A percentile compares a stretch with the other conserved stretches of the same genome.
Evolutionary conservation across 2,329 filamentous ascomycete species (phyloP).

Genomic region (Parafenestella ontariensis): DNA sequence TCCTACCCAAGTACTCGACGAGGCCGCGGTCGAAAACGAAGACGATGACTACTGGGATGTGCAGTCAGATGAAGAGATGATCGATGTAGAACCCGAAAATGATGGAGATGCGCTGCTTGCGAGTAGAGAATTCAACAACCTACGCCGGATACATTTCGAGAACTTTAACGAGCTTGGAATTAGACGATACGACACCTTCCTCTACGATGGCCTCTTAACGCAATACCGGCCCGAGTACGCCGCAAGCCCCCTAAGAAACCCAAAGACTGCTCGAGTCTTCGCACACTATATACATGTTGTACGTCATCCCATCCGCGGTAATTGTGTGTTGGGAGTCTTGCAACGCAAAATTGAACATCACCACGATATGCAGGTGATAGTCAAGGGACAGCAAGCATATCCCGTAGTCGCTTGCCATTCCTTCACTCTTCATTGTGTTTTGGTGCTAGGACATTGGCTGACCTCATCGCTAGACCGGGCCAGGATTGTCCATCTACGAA

Average conservation of each 20-base stretch:
- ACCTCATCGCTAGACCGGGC: slow-evolving; percentile 65
- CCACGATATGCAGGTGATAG: neutral
- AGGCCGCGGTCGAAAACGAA: slow-evolving; percentile 52
- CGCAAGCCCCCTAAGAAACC: slow-evolving; percentile 75
- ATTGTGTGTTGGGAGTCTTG: neutral
- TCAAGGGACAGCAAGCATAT: neutral
- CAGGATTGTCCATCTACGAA: slow-evolving; percentile 86
- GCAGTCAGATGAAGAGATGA: slow-evolving; percentile 56
- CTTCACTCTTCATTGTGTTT: neutral
- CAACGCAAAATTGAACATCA: neutral
- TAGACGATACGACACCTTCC: slow-evolving; percentile 55
- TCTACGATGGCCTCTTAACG: slow-evolving; percentile 56
- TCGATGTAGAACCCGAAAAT: slow-evolving; percentile 27
- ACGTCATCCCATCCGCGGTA: slow-evolving; percentile 7
- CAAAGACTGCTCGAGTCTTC: slow-evolving; percentile 81
- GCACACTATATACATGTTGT: slow-evolving; percentile 85
- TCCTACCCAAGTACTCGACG: slow-evolving; percentile 45
- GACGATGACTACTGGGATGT: slow-evolving; percentile 61
- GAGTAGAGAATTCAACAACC: slow-evolving; percentile 45
- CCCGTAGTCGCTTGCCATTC: neutral
- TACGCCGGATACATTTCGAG: slow-evolving; percentile 47
- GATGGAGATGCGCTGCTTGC: slow-evolving; percentile 32
- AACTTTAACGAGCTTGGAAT: slow-evolving; percentile 45
- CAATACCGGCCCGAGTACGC: slow-evolving; percentile 55
- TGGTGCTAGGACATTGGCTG: slow-evolving; percentile 6